Evolutionary conservation across 2,329 filamentous ascomycete species (phyloP).

Genomic region (Aspergillus costaricaensis): DNA sequence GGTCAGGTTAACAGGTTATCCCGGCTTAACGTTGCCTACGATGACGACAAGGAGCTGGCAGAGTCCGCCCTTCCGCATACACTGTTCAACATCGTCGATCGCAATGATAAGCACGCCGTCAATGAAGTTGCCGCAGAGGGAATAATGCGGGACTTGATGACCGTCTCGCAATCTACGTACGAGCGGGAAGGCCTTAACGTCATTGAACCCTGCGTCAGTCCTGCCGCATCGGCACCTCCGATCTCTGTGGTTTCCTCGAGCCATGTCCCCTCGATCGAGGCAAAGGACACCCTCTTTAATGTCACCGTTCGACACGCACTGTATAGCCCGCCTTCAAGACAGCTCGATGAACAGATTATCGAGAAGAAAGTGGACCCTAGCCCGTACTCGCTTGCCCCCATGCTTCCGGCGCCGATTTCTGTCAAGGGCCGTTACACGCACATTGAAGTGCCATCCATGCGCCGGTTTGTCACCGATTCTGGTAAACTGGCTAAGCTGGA

Average conservation of each 20-base stretch:
- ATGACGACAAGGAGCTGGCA: conserved; percentile 61
- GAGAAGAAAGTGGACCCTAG: conserved; percentile 66
- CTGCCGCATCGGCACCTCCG: conserved; percentile 80
- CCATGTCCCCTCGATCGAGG: conserved; percentile 64
- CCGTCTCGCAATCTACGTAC: conserved; percentile 69
- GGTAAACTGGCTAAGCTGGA: conserved; percentile 94
- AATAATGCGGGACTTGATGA: conserved; percentile 73
- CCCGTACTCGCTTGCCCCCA: conserved; percentile 61
- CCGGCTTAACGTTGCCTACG: conserved; percentile 68
- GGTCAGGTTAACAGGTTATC: conserved; percentile 60
- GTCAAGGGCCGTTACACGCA: conserved; percentile 84
- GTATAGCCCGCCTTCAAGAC: conserved; percentile 62
- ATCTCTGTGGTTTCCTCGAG: conserved; percentile 77
- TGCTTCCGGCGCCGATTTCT: conserved; percentile 77
- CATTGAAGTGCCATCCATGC: conserved; percentile 93
- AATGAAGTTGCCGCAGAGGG: conserved; percentile 72
- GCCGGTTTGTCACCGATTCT: conserved; percentile 94
- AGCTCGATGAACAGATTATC: conserved; percentile 73
- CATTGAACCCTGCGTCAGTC: conserved; percentile 78
- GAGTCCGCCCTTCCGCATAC: conserved; percentile 72
- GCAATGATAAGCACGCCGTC: conserved; percentile 66
- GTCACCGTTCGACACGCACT: conserved; percentile 70
- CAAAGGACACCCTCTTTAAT: conserved; percentile 76
- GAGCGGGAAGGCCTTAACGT: conserved; percentile 70
- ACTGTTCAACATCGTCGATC: conserved; percentile 76